Conservation (phyloP, 495 filamentous ascomycete species). For the Trichoderma gamsii region DNA sequence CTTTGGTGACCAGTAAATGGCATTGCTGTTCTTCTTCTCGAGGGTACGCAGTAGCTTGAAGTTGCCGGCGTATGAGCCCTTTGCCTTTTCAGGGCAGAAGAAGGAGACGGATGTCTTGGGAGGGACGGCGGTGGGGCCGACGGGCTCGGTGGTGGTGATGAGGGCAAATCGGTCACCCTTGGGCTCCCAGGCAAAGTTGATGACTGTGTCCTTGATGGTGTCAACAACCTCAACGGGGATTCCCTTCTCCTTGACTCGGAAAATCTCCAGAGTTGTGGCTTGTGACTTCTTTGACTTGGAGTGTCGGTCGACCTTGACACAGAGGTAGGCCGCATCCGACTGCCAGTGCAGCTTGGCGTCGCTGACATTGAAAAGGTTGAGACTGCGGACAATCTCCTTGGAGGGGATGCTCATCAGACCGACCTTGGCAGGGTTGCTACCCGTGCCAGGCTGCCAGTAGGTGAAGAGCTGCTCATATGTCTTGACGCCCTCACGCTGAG, state of each 20-base stretch:
- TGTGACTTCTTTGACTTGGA: conserved; percentile 98
- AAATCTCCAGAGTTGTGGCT: conserved; percentile 95
- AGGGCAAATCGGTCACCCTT: conserved; percentile 95
- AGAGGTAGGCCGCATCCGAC: conserved; percentile 84
- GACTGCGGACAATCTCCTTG: conserved; percentile 84
- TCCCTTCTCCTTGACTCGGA: conserved; percentile 91
- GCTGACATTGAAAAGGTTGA: conserved; percentile 95
- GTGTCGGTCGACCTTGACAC: conserved; percentile 97
- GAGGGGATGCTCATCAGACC: conserved; percentile 93
- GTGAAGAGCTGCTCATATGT: conserved; percentile 90
- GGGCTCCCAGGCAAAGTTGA: conserved; percentile 99
- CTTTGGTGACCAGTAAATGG: conserved; percentile 98
- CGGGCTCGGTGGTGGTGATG: conserved; percentile 86
- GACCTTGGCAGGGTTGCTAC: conserved; percentile 95
- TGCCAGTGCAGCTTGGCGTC: conserved; percentile 98
- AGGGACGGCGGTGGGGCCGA: conserved; percentile 67
- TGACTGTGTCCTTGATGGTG: conserved; percentile 92
- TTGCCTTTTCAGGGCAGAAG: conserved; percentile 91
- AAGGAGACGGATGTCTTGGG: conserved; percentile 93
- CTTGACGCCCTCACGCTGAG: conserved; percentile 72
- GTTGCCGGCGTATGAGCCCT: conserved; percentile 71
- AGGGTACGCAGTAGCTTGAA: conserved; percentile 90
- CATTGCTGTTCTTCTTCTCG: conserved; percentile 98
- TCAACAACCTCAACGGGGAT: conserved; percentile 98
- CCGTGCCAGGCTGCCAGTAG: conserved; percentile 98